Conservation (phyloP, 345 rosid genomes). For the Salix koriyanagi region DNA sequence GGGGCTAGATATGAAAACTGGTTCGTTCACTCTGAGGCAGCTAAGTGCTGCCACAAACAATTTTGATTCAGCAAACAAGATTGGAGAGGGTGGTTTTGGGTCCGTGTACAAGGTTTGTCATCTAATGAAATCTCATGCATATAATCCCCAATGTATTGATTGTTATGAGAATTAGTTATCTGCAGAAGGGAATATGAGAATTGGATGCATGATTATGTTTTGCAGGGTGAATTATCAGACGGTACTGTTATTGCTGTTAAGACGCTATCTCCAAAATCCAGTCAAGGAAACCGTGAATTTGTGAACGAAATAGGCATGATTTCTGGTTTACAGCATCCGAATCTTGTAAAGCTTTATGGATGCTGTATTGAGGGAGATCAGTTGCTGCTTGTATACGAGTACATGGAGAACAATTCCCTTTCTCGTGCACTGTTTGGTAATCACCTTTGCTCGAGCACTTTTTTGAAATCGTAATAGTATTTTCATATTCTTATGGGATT, state of each 20-base stretch:
- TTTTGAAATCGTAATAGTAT: conserved; percentile 36
- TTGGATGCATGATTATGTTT: background rate
- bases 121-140: background rate
- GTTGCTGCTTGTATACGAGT: conserved; percentile 55
- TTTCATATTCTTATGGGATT: background rate
- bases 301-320: conserved; percentile 65
- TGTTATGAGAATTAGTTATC: background rate
- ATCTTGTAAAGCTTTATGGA: conserved; percentile 65
- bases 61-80: conserved; percentile 44
- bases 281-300: conserved; percentile 70
- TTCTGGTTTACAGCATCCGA: conserved; percentile 65
- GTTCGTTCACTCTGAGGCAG: conserved; percentile 43
- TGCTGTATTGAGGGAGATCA: conserved; percentile 65
- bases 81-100: conserved; percentile 69
- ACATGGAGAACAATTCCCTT: conserved; percentile 66
- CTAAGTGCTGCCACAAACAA: conserved; percentile 46
- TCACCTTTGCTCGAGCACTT: conserved; percentile 46
- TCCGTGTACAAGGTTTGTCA: conserved; percentile 46
- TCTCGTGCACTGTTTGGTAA: conserved; percentile 56
- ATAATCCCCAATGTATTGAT: background rate
- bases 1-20: conserved; percentile 19
- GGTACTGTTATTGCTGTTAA: conserved; percentile 62
- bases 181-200: background rate
- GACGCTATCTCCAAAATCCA: conserved; percentile 67
- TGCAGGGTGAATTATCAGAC: conserved; percentile 57